A percentile compares a stretch with the other conserved stretches of the same genome.
phyloP scores from a whole-genome alignment of 768 basidiomycete species.

The Lenzites betulinus region DNA sequence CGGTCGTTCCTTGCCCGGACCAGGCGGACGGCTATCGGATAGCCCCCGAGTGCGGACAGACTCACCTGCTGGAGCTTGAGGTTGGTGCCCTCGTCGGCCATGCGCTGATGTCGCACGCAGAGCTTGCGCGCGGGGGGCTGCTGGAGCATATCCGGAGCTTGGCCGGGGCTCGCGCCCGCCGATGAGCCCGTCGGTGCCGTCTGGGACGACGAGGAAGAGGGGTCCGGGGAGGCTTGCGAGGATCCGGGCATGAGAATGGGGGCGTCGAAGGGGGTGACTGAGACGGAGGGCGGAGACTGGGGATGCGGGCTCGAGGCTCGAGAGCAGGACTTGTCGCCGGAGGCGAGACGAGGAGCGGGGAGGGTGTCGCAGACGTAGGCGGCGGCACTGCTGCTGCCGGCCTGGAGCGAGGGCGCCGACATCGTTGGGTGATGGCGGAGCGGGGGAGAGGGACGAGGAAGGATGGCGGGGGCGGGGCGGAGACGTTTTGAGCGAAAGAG shows the following conservation, averaged over 20 bases:
- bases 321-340: slow-evolving; percentile 19
- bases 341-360: slow-evolving; percentile 59
- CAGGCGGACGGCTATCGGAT: no score
- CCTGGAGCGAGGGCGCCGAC: slow-evolving; percentile 22
- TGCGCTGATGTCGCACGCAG: slow-evolving; percentile 91
- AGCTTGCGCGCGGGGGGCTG: slow-evolving; percentile 65
- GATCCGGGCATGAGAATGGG: slow-evolving; percentile 21
- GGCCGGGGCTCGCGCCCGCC: neutral
- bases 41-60: slow-evolving; percentile 9
- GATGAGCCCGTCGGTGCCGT: neutral
- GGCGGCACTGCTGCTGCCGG: slow-evolving; percentile 5
- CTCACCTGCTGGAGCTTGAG: slow-evolving; percentile 87
- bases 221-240: neutral
- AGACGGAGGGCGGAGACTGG: slow-evolving; percentile 26
- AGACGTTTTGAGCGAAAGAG: neutral
- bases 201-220: neutral
- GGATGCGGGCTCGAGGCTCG: no score
- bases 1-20: neutral
- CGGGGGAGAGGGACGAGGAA: neutral
- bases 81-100: slow-evolving; percentile 95
- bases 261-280: slow-evolving; percentile 28
- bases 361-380: slow-evolving; percentile 72
- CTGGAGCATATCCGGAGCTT: slow-evolving; percentile 19
- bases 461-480: neutral
- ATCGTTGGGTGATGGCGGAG: slow-evolving; percentile 21